A percentile compares a stretch with the other conserved stretches of the same genome.
Evolutionary conservation across 768 basidiomycete genomes (phyloP).

Genomic region (Chalciporus chontae): DNA sequence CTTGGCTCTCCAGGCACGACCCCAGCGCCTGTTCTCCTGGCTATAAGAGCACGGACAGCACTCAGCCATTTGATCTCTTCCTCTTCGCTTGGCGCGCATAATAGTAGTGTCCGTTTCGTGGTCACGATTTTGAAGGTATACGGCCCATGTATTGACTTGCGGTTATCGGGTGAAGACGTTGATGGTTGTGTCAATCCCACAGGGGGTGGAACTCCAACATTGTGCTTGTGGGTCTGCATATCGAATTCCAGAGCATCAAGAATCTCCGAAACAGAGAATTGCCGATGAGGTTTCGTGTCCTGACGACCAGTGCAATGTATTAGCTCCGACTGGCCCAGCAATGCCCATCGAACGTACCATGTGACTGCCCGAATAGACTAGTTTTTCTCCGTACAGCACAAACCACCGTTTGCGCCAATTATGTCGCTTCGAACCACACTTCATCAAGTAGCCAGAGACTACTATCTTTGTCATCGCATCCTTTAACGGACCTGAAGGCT

Average conservation of each 20-base stretch:
- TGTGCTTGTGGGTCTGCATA: slow-evolving; percentile 51
- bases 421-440: slow-evolving; percentile 88
- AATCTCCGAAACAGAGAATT: slow-evolving; percentile 80
- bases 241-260: slow-evolving; percentile 91
- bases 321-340: slow-evolving; percentile 6
- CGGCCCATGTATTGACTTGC: slow-evolving; percentile 41
- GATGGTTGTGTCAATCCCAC: slow-evolving; percentile 33
- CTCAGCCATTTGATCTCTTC: slow-evolving; percentile 99
- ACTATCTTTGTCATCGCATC: slow-evolving; percentile 74
- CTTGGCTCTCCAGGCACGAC: slow-evolving; percentile 46
- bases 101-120: slow-evolving; percentile 81
- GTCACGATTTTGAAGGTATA: slow-evolving; percentile 96
- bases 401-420: slow-evolving; percentile 99
- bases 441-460: slow-evolving; percentile 90
- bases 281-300: slow-evolving; percentile 88
- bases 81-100: slow-evolving; percentile 95
- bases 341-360: slow-evolving; percentile 63
- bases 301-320: slow-evolving; percentile 31
- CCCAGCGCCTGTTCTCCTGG: slow-evolving; percentile 56
- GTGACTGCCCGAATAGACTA: slow-evolving; percentile 89
- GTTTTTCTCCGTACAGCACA: slow-evolving; percentile 80
- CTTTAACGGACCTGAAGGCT: slow-evolving; percentile 32
- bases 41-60: slow-evolving; percentile 88
- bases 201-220: slow-evolving; percentile 32
- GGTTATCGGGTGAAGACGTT: slow-evolving; percentile 34